Percentiles rank a stretch among this genome's conserved stretches.
Evolutionary conservation across 2,329 filamentous ascomycete species (phyloP).

Genomic region (Arthrobotrys conoides): DNA sequence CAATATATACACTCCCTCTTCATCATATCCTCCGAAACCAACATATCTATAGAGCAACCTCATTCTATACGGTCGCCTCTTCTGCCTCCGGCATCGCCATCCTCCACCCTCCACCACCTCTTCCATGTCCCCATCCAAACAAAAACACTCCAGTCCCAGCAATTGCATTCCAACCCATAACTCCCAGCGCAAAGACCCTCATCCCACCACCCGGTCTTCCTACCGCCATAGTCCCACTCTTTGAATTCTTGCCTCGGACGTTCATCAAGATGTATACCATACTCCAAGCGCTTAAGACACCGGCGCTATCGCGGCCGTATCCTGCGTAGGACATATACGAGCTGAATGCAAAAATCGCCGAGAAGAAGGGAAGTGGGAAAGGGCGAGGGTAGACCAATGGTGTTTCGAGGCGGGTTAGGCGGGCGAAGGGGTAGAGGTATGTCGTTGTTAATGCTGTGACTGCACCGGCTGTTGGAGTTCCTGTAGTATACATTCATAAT

Average conservation of each 20-base stretch:
- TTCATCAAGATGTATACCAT: constrained; percentile 63
- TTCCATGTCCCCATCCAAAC: constrained; percentile 49
- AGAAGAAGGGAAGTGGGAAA: constrained; percentile 62
- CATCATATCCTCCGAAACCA: not conserved
- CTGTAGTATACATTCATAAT: not conserved
- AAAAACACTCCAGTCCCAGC: constrained; percentile 56
- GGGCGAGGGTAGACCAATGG: constrained; percentile 59
- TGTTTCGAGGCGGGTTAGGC: constrained; percentile 56
- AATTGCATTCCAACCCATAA: constrained; percentile 57
- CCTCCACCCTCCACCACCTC: constrained; percentile 46
- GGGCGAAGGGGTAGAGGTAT: constrained; percentile 56
- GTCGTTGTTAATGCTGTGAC: constrained; percentile 25
- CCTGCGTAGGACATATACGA: constrained; percentile 63
- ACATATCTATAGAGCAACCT: not conserved
- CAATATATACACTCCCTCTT: constrained; percentile 21
- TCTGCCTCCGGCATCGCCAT: constrained; percentile 56
- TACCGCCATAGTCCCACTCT: constrained; percentile 40
- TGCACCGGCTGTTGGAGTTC: constrained; percentile 34
- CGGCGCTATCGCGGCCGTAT: constrained; percentile 62
- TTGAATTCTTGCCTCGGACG: constrained; percentile 39
- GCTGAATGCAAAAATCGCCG: constrained; percentile 58
- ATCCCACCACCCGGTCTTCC: constrained; percentile 42
- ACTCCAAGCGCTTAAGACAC: constrained; percentile 62
- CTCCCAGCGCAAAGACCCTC: constrained; percentile 32
- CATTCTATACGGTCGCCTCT: constrained; percentile 30